A percentile compares a stretch with the other conserved stretches of the same genome.
phyloP scores from a whole-genome alignment of 768 basidiomycete species.

The Dacryopinax spathularia region DNA sequence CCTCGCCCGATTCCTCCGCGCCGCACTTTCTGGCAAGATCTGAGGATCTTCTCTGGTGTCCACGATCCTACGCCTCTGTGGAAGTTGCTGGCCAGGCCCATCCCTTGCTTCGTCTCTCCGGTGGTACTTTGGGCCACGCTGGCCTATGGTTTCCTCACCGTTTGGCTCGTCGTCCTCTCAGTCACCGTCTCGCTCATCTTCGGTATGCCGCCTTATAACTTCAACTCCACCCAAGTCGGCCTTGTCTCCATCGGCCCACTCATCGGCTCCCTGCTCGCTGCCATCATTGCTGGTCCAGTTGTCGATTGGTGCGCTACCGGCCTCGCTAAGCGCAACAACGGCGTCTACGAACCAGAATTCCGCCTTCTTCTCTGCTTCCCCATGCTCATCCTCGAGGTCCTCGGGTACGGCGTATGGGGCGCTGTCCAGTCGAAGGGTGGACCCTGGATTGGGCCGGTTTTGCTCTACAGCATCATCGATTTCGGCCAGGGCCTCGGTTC shows the following conservation, averaged over 20 bases:
- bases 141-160: conserved; percentile 11
- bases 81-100: conserved; percentile 29
- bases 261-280: conserved; percentile 8
- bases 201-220: conserved; percentile 11
- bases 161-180: conserved; percentile 13
- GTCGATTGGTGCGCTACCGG: conserved; percentile 32
- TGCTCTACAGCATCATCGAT: conserved; percentile 16
- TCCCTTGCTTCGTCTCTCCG: conserved; percentile 31
- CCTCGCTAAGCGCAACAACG: conserved; percentile 32
- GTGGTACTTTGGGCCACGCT: conserved; percentile 20
- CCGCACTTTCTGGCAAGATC: background rate
- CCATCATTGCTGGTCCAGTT: conserved; percentile 10
- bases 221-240: conserved; percentile 11
- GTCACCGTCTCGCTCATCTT: conserved; percentile 14
- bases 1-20: background rate
- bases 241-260: conserved; percentile 15
- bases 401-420: conserved; percentile 36
- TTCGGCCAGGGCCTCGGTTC: conserved; percentile 33
- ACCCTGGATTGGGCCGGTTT: conserved; percentile 7
- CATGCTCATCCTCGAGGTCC: conserved; percentile 31
- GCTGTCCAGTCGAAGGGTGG: conserved; percentile 14
- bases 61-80: conserved; percentile 14
- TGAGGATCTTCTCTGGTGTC: background rate
- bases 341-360: conserved; percentile 36
- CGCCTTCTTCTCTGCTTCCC: conserved; percentile 30